Evolutionary conservation across 306 rosid genomes (phyloP).

Genomic region (Datisca glomerata): DNA sequence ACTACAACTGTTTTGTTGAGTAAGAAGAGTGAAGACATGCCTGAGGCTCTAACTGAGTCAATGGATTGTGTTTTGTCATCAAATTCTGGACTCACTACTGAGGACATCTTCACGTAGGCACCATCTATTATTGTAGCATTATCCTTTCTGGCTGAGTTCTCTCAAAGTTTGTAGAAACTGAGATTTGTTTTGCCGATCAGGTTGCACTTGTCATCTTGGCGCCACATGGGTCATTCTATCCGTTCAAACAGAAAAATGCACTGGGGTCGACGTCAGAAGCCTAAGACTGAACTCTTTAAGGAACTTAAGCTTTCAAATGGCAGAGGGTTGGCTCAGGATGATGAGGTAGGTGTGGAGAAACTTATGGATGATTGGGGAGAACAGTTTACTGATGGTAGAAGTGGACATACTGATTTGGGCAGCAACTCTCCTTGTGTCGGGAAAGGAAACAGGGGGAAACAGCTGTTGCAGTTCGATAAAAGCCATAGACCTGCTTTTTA

Average conservation of each 20-base stretch:
- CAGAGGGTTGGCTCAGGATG: slow-evolving; percentile 36
- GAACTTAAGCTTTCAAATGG: slow-evolving; percentile 60
- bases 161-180: slow-evolving; percentile 3
- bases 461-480: slow-evolving; percentile 79
- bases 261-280: slow-evolving; percentile 78
- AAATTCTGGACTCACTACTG: slow-evolving; percentile 23
- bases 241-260: slow-evolving; percentile 44
- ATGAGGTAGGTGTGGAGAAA: slow-evolving; percentile 37
- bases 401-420: slow-evolving; percentile 25
- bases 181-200: slow-evolving; percentile 27
- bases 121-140: slow-evolving; percentile 5
- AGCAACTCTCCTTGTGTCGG: slow-evolving; percentile 23
- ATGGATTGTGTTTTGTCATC: slow-evolving; percentile 65
- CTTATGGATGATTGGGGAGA: slow-evolving; percentile 45
- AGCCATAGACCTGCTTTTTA: slow-evolving; percentile 87
- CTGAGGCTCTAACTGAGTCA: slow-evolving; percentile 39
- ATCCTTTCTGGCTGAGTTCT: slow-evolving; percentile 1
- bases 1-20: slow-evolving; percentile 15
- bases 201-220: slow-evolving; percentile 64
- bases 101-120: slow-evolving; percentile 51
- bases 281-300: slow-evolving; percentile 47
- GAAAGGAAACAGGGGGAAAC: slow-evolving; percentile 35
- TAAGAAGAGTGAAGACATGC: slow-evolving; percentile 23
- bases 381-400: slow-evolving; percentile 22
- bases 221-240: slow-evolving; percentile 32